Evolutionary conservation across 1,139 yeast species (phyloP).

Genomic region (Blastobotrys niveus): DNA sequence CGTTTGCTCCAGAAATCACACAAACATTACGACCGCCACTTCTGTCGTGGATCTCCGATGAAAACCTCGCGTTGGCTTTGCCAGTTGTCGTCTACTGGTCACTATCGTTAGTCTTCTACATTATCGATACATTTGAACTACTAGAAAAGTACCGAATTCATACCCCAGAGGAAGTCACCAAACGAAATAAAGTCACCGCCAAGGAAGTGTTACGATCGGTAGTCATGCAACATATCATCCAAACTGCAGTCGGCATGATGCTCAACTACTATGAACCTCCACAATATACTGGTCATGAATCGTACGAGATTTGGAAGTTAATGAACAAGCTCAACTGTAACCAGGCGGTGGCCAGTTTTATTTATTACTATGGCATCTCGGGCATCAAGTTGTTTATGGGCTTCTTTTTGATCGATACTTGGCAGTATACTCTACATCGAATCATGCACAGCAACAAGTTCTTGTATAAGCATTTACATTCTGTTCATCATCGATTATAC

Average conservation of each 20-base stretch:
- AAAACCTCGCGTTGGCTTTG: constrained; percentile 58
- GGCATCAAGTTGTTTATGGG: constrained; percentile 52
- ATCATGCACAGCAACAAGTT: constrained; percentile 77
- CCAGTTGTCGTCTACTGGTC: constrained; percentile 85
- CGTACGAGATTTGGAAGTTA: constrained; percentile 59
- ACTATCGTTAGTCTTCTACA: constrained; percentile 65
- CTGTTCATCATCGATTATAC: constrained; percentile 88
- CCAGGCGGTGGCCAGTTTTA: constrained; percentile 16
- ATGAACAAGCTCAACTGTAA: constrained; percentile 36
- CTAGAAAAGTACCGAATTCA: constrained; percentile 85
- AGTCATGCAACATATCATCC: constrained; percentile 73
- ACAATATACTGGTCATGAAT: constrained; percentile 70
- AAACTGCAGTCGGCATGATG: constrained; percentile 60
- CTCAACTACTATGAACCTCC: constrained; percentile 55
- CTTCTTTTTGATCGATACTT: constrained; percentile 73
- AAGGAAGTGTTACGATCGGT: constrained; percentile 74
- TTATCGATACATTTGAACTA: constrained; percentile 64
- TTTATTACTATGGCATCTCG: constrained; percentile 40
- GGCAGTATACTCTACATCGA: constrained; percentile 89
- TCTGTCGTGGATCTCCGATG: constrained; percentile 63
- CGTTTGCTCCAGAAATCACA: constrained; percentile 2
- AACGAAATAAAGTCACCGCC: constrained; percentile 69
- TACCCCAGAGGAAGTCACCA: constrained; percentile 75
- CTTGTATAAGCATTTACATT: constrained; percentile 76
- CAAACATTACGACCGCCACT: constrained; percentile 27